These are phyloP conservation scores for Gleditsia sinensis DNA, from an alignment of 306 rosid species.

Conservation along the genomic window DNA sequence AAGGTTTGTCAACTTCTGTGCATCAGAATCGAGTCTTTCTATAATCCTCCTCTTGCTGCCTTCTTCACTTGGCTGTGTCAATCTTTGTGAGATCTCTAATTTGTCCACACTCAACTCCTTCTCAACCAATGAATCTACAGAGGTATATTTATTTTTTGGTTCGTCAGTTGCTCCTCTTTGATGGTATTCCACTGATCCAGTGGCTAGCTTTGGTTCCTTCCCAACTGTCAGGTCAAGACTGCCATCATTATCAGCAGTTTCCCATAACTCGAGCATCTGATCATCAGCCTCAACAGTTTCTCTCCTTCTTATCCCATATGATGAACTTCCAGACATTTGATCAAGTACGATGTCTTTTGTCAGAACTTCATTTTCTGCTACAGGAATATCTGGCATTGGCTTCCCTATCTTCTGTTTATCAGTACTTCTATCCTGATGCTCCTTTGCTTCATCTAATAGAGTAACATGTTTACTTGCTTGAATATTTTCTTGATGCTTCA, in stretches of 20 bases:
- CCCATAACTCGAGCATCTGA: constrained; percentile 89
- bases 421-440: constrained; percentile 15
- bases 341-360: no score
- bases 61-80: constrained; percentile 62
- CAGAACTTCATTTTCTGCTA: constrained; percentile 62
- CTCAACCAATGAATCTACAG: constrained; percentile 55
- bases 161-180: constrained; percentile 54
- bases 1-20: constrained; percentile 87
- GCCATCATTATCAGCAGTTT: constrained; percentile 57
- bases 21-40: constrained; percentile 92
- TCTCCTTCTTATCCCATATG: no score
- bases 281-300: no score
- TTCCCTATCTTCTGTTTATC: constrained; percentile 41
- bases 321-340: no score
- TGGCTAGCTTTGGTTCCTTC: constrained; percentile 42
- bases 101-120: constrained; percentile 88
- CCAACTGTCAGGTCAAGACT: constrained; percentile 70
- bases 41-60: constrained; percentile 73
- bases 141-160: constrained; percentile 45
- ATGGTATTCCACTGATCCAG: constrained; percentile 36
- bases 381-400: constrained; percentile 53
- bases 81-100: constrained; percentile 70
- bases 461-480: constrained; percentile 44
- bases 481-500: constrained; percentile 42
- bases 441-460: constrained; percentile 42